These are phyloP conservation scores for Fibroporia radiculosa DNA, from an alignment of 768 basidiomycete genomes.

Conservation along the genomic window DNA sequence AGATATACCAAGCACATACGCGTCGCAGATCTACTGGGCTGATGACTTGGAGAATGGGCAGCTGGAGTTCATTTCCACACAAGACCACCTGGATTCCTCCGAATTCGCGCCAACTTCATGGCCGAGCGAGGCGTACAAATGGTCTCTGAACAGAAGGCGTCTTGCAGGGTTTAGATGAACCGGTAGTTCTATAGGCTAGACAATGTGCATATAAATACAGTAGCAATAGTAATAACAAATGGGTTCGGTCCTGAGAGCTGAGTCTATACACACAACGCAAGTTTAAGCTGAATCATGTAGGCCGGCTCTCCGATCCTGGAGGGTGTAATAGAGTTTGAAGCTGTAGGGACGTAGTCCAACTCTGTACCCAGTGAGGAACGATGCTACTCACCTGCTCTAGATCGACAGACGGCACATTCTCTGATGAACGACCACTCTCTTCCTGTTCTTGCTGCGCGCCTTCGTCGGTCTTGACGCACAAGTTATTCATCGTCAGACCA, in stretches of 20 bases:
- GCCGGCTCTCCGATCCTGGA: background rate
- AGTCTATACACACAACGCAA: too few species aligned
- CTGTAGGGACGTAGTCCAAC: background rate
- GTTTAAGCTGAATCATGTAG: too few species aligned
- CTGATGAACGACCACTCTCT: background rate
- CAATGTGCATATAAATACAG: too few species aligned
- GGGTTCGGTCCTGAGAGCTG: too few species aligned
- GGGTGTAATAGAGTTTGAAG: slow-evolving; percentile 1
- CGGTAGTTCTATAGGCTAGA: too few species aligned
- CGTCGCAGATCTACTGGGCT: background rate
- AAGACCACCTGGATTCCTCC: background rate
- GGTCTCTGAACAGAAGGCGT: background rate
- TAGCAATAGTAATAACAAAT: too few species aligned
- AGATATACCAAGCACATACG: background rate
- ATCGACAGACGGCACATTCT: background rate
- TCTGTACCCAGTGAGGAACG: too few species aligned
- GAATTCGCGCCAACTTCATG: background rate
- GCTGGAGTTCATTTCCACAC: background rate
- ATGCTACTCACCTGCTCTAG: background rate
- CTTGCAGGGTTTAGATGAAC: too few species aligned
- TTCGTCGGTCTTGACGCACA: background rate
- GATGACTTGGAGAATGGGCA: background rate
- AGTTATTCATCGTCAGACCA: background rate
- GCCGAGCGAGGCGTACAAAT: slow-evolving; percentile 3
- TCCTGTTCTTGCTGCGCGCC: background rate